These are phyloP conservation scores for Paramicrosporidium saccamoebae DNA, from an alignment of 371 early-diverging fungal genomes.

Conservation along the genomic window DNA sequence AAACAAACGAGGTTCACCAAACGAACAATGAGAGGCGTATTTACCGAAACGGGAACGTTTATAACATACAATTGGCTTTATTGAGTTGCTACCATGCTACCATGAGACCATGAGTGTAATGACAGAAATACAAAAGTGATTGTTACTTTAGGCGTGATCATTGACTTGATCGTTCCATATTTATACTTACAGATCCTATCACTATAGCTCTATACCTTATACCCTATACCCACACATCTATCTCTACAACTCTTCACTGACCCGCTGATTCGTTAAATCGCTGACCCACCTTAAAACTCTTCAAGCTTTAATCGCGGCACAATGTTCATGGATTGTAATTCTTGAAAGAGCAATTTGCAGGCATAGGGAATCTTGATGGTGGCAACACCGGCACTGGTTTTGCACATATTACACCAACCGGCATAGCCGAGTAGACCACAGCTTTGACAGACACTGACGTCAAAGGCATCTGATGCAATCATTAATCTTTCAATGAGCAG, in stretches of 20 bases:
- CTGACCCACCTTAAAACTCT: slow-evolving; percentile 1
- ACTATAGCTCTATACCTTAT: too few species aligned
- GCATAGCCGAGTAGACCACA: slow-evolving; percentile 81
- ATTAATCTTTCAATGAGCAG: slow-evolving; percentile 79
- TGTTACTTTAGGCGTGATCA: too few species aligned
- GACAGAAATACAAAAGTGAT: too few species aligned
- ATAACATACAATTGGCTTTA: too few species aligned
- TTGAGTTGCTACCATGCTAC: too few species aligned
- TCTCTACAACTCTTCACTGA: too few species aligned
- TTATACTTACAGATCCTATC: too few species aligned
- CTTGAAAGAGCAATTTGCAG: slow-evolving; percentile 80
- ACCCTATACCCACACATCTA: not conserved
- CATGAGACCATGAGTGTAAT: too few species aligned
- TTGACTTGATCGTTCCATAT: too few species aligned
- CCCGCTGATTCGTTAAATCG: not conserved
- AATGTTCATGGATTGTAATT: slow-evolving; percentile 87
- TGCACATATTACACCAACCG: slow-evolving; percentile 88
- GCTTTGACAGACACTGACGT: slow-evolving; percentile 54
- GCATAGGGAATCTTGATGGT: slow-evolving; percentile 90
- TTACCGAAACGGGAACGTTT: too few species aligned
- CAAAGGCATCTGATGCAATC: slow-evolving; percentile 77
- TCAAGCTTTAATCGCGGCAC: slow-evolving; percentile 16
- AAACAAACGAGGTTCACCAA: slow-evolving; percentile 1
- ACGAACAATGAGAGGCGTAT: not conserved
- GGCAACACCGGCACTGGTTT: slow-evolving; percentile 41